Evolutionary conservation across 2,329 filamentous ascomycete genomes (phyloP), one percentile per base, ranked within the genome.

Genomic region (Sphaceloma murrayae): DNA sequence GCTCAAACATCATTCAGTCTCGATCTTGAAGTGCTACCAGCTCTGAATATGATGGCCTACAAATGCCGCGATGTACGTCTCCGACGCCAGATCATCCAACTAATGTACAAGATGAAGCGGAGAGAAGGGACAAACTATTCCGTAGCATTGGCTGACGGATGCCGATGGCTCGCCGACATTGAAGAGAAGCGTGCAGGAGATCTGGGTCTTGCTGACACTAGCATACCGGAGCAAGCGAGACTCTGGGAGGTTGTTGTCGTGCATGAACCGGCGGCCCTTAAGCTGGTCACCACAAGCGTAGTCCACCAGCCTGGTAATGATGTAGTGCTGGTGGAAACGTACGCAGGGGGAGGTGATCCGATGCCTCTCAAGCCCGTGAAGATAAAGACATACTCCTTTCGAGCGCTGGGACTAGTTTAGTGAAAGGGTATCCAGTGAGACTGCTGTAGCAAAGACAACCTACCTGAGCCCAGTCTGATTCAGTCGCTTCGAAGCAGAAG

Each of bases 81-180:
- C 5, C 22, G 36, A 8, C 36, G 36, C 14, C 22, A 26, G 9
- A 40, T 40, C 24, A 40, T 40, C 16, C 4, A 27, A 17, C 36
- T 40, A 9, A 40, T 40, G 36, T 40, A 40, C 24, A 40, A 40
- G 19, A 40, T 40, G 36, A 40, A 40, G 18, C 36, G 36, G 3
- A 11, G 36, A 40, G 36, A 40, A 30, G 36, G 36, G 7, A 40
- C 17, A 6, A 40, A 40, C 10, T 40, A 40, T 14, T 40, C 36
- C 9, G 36, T 40, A 5, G 36, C 36, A 3, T 16, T 40, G n/a
- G 36, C 36, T 16, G 36, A 40, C 8, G 36, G 36, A 19, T 40
- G 36, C 14, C 22, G 36, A 14, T 40, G 36, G 36, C 36, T 40
- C 1, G 16, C 24, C 3, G 10, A 40, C 19, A 40, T 40, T 10